These are phyloP conservation scores for Leishmania aethiopica DNA, from an alignment of 208 protist genomes.

Conservation along the genomic window DNA sequence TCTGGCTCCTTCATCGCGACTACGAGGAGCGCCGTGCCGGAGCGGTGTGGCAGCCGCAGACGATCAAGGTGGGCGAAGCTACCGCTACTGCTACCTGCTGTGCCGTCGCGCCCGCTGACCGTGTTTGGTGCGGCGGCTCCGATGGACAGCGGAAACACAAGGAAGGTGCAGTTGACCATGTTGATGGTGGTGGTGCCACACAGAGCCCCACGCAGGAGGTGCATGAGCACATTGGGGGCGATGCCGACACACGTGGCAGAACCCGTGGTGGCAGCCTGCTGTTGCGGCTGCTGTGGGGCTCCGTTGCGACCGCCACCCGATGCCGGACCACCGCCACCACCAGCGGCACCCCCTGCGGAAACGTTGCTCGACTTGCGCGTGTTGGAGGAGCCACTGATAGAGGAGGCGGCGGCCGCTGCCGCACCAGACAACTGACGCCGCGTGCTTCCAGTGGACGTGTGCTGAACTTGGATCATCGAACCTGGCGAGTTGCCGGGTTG, in stretches of 20 bases:
- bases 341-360: not conserved
- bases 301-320: slow-evolving; percentile 4
- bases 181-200: slow-evolving; percentile 69
- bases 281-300: slow-evolving; percentile 13
- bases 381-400: not conserved
- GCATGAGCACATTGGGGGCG: slow-evolving; percentile 54
- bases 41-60: slow-evolving; percentile 8
- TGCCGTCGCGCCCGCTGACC: not conserved
- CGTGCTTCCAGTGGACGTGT: slow-evolving; percentile 21
- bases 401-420: not conserved
- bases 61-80: slow-evolving; percentile 16
- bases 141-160: slow-evolving; percentile 59
- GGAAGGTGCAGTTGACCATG: slow-evolving; percentile 73
- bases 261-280: slow-evolving; percentile 7
- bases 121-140: slow-evolving; percentile 1
- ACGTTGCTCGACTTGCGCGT: slow-evolving; percentile 11
- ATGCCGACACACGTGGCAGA: slow-evolving; percentile 69
- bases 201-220: slow-evolving; percentile 63
- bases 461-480: slow-evolving; percentile 21
- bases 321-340: slow-evolving; percentile 3
- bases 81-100: not conserved
- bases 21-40: slow-evolving; percentile 53
- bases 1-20: slow-evolving; percentile 75
- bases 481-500: not conserved
- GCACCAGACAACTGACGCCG: slow-evolving; percentile 9